Base-by-base conservation (phyloP, 208 protist species). In the Borovskyia barvae region DNA sequence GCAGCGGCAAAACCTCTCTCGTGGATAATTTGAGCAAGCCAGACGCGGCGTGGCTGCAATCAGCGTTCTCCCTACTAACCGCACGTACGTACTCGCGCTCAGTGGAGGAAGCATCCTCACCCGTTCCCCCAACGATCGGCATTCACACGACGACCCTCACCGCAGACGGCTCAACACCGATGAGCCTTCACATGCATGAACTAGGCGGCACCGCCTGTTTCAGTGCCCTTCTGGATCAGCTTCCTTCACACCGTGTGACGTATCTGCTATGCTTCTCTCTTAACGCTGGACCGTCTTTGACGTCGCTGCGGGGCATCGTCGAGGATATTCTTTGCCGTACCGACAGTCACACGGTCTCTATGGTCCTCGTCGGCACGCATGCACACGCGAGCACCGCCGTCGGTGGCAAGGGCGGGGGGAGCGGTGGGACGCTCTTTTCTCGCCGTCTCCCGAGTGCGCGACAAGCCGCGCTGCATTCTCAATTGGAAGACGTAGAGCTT, bases 261-360 rank as follows among this genome's bases (percentile, higher is more conserved):
- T 95, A 87, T 60, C 70, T 90, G 5, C 51, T 95, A 2, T 92
- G 80, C 64, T 89, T 92, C 53, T 78, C 77, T 4, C 72, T 95
- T 14, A n/a, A 53, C 25, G 65, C 39, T 11, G 28, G 43, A n/a
- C 49, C 72, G 19, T 64, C 67, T 1, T 47, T 93, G 19, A 54
- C 80, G 47, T 37, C 48, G 1, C 60, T 92, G 9, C 66, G 77
- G 6, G 72, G 72, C 12, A 57, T 69, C 5, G 56, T 94, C 9
- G 84, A 94, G 62, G 58, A 77, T 52, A 85, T 94, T 60, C 72
- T 92, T 20, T 89, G 72, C 48, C 70, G 80, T 17, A 79, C 77
- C 15, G 73, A 75, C 72, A 91, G 55, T 28, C 57, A 64, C 32
- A 67, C 69, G n/a, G 69, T 72, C 15, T 66, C 71, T 14, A 41